Conservation (phyloP, 441 rosid species). For the Croton laevigatus region DNA sequence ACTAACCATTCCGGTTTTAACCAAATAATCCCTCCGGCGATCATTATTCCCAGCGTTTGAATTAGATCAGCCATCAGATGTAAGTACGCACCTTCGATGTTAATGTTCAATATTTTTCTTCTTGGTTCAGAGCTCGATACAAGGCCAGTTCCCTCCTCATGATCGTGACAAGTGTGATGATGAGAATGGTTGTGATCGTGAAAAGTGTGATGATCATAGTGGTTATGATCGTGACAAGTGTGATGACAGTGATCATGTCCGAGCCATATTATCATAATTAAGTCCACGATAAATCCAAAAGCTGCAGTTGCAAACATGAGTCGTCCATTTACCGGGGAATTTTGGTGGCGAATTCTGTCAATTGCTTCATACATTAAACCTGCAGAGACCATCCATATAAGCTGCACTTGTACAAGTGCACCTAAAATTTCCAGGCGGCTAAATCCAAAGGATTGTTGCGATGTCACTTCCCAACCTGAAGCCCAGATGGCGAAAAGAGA, state of each 20-base stretch:
- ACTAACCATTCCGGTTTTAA: slow-evolving; percentile 48
- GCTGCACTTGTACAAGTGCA: slow-evolving; percentile 70
- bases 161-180: slow-evolving; percentile 21
- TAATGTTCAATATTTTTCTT: slow-evolving; percentile 45
- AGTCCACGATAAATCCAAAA: slow-evolving; percentile 55
- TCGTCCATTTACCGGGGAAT: slow-evolving; percentile 42
- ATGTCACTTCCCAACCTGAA: slow-evolving; percentile 62
- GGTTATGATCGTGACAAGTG: slow-evolving; percentile 24
- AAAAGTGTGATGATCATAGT: too few relatives aligned
- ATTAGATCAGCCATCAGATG: slow-evolving; percentile 71
- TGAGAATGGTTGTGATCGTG: not conserved
- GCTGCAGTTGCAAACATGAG: slow-evolving; percentile 68
- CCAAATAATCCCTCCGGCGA: slow-evolving; percentile 72
- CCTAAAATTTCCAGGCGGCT: slow-evolving; percentile 71
- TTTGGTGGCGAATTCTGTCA: slow-evolving; percentile 45
- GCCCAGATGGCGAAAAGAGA: slow-evolving; percentile 61
- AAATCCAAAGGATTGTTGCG: slow-evolving; percentile 59
- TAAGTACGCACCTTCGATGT: slow-evolving; percentile 76
- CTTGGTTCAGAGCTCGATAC: slow-evolving; percentile 28
- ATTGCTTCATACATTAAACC: slow-evolving; percentile 57
- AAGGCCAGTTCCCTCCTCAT: slow-evolving; percentile 34
- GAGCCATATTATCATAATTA: slow-evolving; percentile 56
- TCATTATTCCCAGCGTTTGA: slow-evolving; percentile 72
- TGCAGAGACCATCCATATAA: slow-evolving; percentile 74
- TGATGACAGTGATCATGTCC: slow-evolving; percentile 35